Evolutionary conservation across 768 basidiomycete species (phyloP), one percentile per base, ranked within the genome.

Genomic region (Amanita jacksonii): DNA sequence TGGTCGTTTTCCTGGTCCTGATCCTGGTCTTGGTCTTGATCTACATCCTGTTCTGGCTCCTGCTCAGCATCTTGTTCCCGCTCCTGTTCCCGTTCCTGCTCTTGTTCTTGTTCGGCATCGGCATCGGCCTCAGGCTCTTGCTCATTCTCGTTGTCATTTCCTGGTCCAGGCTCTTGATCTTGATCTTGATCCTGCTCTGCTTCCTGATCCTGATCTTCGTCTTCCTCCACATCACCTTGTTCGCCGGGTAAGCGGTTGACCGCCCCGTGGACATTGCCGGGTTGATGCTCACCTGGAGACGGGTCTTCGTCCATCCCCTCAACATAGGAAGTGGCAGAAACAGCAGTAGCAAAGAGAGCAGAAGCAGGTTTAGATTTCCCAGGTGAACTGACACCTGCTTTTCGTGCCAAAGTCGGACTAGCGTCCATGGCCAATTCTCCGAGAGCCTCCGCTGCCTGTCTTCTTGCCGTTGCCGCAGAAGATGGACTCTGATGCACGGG

Each of bases 61-160:
- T 57, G 56, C 30, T 77, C 74, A 27, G 64, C 61, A 30, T 73
- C 74, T 15, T 54, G 51, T 15, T 59, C 59, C 7, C 55, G 58
- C 16, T 58, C 58, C 9, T 18, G 36, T 5, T 65, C 60, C 16
- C 50, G 52, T 27, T 54, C 62, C 31, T 55, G 12, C 28, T 58
- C 58, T 4, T 53, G 55, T n/a, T 55, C 58, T 23, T 42, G 47
- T 28, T 60, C 62, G 31, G 51, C 52, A 15, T 52, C 57, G 20
- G 50, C 7, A 28, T 28, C 52, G 41, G 42, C 53, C 30, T 28
- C 54, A 28, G 37, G 49, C 18, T 68, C 69, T n/a, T 57, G 58
- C 8, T 58, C 58, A 12, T 57, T 57, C 20, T 57, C 57, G 15
- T 41, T 24, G 4, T 65, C 60, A 20, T 62, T 63, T 3, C 54